Evolutionary conservation across 768 basidiomycete species (phyloP).

Genomic region (Tricholoma matsutake): DNA sequence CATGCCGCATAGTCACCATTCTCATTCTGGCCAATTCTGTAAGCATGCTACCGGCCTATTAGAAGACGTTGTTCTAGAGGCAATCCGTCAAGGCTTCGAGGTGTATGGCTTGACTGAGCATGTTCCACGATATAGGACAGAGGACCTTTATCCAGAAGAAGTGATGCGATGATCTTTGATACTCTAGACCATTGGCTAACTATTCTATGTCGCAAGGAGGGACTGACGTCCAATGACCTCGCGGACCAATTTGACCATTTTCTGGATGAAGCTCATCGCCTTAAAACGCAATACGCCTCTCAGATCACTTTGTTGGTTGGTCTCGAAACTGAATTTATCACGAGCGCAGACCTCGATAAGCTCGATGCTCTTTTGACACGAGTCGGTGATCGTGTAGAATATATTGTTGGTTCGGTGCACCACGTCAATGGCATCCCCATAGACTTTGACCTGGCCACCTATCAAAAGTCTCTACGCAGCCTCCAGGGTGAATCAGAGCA

Average conservation of each 20-base stretch:
- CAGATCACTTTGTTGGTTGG: slow-evolving; percentile 80
- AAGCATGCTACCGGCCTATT: slow-evolving; percentile 81
- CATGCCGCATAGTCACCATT: slow-evolving; percentile 77
- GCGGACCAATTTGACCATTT: slow-evolving; percentile 67
- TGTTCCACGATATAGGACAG: slow-evolving; percentile 76
- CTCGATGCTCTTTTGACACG: slow-evolving; percentile 51
- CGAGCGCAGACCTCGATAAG: slow-evolving; percentile 55
- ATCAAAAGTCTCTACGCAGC: slow-evolving; percentile 53
- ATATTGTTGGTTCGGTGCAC: slow-evolving; percentile 90
- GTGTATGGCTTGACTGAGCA: slow-evolving; percentile 91
- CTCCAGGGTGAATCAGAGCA: slow-evolving; percentile 26
- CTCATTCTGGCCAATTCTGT: slow-evolving; percentile 93
- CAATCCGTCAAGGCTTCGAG: slow-evolving; percentile 74
- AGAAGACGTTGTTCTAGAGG: slow-evolving; percentile 78
- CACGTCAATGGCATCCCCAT: slow-evolving; percentile 87
- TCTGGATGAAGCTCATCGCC: slow-evolving; percentile 73
- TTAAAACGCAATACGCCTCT: slow-evolving; percentile 60
- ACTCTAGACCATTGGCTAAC: slow-evolving; percentile 1
- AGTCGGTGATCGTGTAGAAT: slow-evolving; percentile 62
- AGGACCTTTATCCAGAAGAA: slow-evolving; percentile 96
- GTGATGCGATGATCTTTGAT: slow-evolving; percentile 37
- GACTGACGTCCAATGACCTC: slow-evolving; percentile 50
- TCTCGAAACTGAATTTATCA: slow-evolving; percentile 90
- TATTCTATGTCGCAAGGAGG: slow-evolving; percentile 41
- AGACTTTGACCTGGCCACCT: slow-evolving; percentile 83